These are phyloP conservation scores for Plasmodium fragile DNA, from an alignment of 169 alveolate species.

Conservation along the genomic window DNA sequence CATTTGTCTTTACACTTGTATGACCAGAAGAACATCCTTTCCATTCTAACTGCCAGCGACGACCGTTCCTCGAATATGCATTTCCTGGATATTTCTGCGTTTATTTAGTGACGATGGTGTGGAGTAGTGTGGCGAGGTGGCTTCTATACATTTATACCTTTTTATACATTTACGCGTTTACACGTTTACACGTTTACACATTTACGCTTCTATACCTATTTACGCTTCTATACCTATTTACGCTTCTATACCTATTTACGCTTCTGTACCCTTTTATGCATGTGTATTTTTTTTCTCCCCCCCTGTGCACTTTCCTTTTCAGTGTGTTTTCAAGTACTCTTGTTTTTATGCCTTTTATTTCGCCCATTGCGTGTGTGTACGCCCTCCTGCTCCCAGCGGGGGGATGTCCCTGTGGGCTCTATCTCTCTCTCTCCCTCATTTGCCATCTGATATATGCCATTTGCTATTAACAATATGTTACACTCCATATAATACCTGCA, in stretches of 20 bases:
- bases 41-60: constrained; percentile 65
- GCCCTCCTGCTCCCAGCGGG: neutral
- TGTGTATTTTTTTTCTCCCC: too few species aligned
- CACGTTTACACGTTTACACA: too few species aligned
- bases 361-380: neutral
- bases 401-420: too few species aligned
- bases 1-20: constrained; percentile 54
- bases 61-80: constrained; percentile 60
- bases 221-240: too few species aligned
- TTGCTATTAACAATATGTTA: neutral
- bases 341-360: neutral
- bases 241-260: too few species aligned
- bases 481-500: neutral
- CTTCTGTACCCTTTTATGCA: too few species aligned
- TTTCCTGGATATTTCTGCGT: constrained; percentile 25
- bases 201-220: too few species aligned
- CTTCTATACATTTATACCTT: too few species aligned
- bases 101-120: neutral
- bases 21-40: constrained; percentile 33
- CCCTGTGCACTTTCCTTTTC: neutral
- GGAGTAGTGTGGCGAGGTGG: neutral
- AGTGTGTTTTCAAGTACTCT: too few species aligned
- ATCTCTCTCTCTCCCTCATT: too few species aligned
- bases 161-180: too few species aligned
- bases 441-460: neutral